Evolutionary conservation across 2,329 filamentous ascomycete species (phyloP), one percentile per base, ranked within the genome.

Genomic region (Coniella lustricola): DNA sequence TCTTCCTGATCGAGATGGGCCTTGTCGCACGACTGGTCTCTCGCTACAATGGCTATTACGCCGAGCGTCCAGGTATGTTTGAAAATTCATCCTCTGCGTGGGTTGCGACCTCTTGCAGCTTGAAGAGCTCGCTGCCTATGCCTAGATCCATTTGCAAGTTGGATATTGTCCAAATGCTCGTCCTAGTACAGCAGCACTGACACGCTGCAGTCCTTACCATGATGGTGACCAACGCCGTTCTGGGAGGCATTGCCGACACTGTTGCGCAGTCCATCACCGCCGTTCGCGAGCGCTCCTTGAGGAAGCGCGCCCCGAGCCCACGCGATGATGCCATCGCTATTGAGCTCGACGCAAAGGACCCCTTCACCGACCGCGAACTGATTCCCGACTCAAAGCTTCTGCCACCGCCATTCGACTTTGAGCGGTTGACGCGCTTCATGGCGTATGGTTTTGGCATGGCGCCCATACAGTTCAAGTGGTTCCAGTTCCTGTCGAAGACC

Each of bases 171-270:
- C n/a, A n/a, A n/a, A n/a, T n/a, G n/a, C n/a, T n/a, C n/a, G n/a
- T n/a, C n/a, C n/a, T 29, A 10, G 5, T 10, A 29, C 25, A 29
- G 10, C 25, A 43, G 39, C 55, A 45, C 41, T 49, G 31, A 25
- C 21, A n/a, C 31, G 51, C 33, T 44, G 51, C 63, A 87, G 87
- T 98, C 36, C 80, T 98, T 61, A 98, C 93, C 54, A 98, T 95
- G 69, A 98, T 98, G 91, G 88, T 96, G 63, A 95, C 91, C 65
- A 98, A 98, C 72, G 87, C 93, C 57, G 85, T 97, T 49, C 82
- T 98, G 51, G 90, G 89, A 70, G 93, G 93, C 59, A 85, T 98
- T 58, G 93, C 93, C 67, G 93, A 98, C 68, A 97, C 93, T 31
- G 88, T 95, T 41, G 93, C 93, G 50, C 93, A 98, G 67, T 84